Conservation (phyloP, 2,329 filamentous ascomycete species). For the Alternaria angustiovoidea region DNA sequence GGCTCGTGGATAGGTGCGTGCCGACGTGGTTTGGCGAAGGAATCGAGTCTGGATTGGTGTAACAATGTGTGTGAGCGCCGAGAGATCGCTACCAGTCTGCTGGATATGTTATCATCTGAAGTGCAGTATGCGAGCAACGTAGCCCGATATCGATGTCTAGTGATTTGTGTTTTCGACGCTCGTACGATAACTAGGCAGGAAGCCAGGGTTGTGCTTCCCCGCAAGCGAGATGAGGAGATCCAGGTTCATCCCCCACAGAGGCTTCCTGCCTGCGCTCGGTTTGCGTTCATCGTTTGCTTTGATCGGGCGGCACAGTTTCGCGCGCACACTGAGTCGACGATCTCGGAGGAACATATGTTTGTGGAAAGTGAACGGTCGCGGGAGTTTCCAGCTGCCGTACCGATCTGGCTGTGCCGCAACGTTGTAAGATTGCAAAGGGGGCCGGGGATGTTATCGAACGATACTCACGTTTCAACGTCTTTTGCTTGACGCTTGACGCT, state of each 20-base stretch:
- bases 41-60: constrained; percentile 2
- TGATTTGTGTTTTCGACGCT: constrained; percentile 13
- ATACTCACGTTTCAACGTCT: background rate
- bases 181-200: constrained; percentile 13
- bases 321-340: constrained; percentile 6
- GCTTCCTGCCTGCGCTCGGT: constrained; percentile 6
- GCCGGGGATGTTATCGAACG: constrained; percentile 7
- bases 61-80: constrained; percentile 6
- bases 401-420: constrained; percentile 18
- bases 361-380: constrained; percentile 6
- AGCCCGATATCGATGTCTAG: constrained; percentile 6
- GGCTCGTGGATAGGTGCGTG: background rate
- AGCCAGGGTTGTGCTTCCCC: constrained; percentile 15
- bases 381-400: constrained; percentile 9
- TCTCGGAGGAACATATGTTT: constrained; percentile 12
- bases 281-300: constrained; percentile 10
- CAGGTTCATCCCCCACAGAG: constrained; percentile 9
- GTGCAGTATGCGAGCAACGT: constrained; percentile 12
- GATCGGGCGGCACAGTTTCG: constrained; percentile 7
- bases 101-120: constrained; percentile 6
- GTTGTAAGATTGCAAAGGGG: constrained; percentile 15
- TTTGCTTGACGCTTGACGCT: constrained; percentile 1
- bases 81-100: constrained; percentile 10
- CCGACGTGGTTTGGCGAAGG: constrained; percentile 2
- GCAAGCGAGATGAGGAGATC: constrained; percentile 20